A percentile compares a stretch with the other conserved stretches of the same genome.
phyloP scores from a whole-genome alignment of 768 basidiomycete genomes.

The Pleurotus tuber-regium region DNA sequence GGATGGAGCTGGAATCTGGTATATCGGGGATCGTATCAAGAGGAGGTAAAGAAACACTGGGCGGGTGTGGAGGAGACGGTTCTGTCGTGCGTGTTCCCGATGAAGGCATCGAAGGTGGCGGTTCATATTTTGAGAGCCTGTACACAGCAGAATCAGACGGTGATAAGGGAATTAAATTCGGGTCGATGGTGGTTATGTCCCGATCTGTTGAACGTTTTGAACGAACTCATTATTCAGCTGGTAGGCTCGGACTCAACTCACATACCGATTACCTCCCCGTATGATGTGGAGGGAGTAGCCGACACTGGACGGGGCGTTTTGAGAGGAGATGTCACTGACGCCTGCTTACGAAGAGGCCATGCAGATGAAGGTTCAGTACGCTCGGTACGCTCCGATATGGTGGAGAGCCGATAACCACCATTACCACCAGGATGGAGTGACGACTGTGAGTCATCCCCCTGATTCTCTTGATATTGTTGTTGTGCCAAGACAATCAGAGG shows the following conservation, averaged over 20 bases:
- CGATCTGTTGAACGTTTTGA: conserved; percentile 8
- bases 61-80: conserved; percentile 34
- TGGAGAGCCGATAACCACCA: conserved; percentile 45
- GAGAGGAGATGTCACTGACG: conserved; percentile 23
- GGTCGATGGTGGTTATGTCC: conserved; percentile 34
- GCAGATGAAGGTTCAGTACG: conserved; percentile 55
- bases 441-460: conserved; percentile 17
- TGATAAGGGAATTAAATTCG: conserved; percentile 60
- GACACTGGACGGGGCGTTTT: conserved; percentile 36
- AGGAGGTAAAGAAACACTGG: conserved; percentile 43
- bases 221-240: too few relatives aligned
- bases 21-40: conserved; percentile 55
- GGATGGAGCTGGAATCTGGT: conserved; percentile 50
- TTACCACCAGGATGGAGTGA: conserved; percentile 17
- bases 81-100: conserved; percentile 35
- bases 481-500: conserved; percentile 64
- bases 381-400: conserved; percentile 69
- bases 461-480: conserved; percentile 38
- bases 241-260: too few relatives aligned
- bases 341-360: conserved; percentile 41
- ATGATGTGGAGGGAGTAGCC: conserved; percentile 50
- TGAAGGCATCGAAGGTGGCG: conserved; percentile 51
- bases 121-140: conserved; percentile 55
- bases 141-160: conserved; percentile 68
- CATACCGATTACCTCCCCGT: conserved; percentile 64